Percentiles rank a stretch among this genome's conserved stretches.
Conservation (phyloP, 1,139 yeast genomes). For the Scheffersomyces titani region DNA sequence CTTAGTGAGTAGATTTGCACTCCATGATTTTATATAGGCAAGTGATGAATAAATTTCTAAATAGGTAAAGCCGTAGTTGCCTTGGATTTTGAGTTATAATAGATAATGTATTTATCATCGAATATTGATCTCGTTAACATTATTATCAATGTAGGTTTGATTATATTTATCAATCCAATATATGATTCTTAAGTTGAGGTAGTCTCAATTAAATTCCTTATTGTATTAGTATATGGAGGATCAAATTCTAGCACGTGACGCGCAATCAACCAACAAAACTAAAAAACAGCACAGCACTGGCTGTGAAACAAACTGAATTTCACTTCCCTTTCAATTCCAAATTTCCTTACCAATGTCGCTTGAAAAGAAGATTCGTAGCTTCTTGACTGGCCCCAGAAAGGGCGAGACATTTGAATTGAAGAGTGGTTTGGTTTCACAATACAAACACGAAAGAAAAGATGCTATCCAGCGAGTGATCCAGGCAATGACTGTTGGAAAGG, state of each 20-base stretch:
- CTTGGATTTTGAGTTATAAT: too few relatives aligned
- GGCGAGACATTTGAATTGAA: slow-evolving; percentile 90
- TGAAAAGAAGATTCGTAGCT: slow-evolving; percentile 45
- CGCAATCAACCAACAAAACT: not conserved
- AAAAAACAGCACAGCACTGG: not conserved
- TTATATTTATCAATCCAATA: too few relatives aligned
- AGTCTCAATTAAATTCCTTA: too few relatives aligned
- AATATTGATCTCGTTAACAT: not conserved
- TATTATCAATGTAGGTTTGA: too few relatives aligned
- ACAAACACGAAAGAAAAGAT: slow-evolving; percentile 91
- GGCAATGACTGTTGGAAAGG: slow-evolving; percentile 99
- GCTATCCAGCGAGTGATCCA: slow-evolving; percentile 96
- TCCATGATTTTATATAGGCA: not conserved
- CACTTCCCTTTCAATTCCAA: not conserved
- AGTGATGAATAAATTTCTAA: not conserved
- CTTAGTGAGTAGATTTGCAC: not conserved
- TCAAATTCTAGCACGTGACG: slow-evolving; percentile 1
- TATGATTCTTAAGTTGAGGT: too few relatives aligned
- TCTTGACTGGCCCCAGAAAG: slow-evolving; percentile 48
- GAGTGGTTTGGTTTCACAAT: slow-evolving; percentile 90
- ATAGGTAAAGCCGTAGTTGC: not conserved
- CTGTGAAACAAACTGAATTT: not conserved
- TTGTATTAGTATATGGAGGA: too few relatives aligned
- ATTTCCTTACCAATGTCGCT: slow-evolving; percentile 30
- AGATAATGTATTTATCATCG: not conserved